Percentiles rank a stretch among this genome's conserved stretches.
phyloP scores from a whole-genome alignment of 306 rosid genomes.

The Gastrolobium bilobum region DNA sequence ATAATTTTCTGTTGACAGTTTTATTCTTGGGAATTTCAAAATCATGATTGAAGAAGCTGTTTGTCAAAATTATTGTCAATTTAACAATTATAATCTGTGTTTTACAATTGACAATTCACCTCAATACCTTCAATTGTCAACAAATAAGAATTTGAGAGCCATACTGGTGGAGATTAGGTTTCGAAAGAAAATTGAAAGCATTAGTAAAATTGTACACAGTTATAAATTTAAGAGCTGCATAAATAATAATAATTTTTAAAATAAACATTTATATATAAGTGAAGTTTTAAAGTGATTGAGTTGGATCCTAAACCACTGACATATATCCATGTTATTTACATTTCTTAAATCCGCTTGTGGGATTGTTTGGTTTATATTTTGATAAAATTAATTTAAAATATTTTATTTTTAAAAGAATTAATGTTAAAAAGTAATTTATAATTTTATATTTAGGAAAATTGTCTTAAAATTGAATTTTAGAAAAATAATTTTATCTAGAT shows the following conservation, averaged over 20 bases:
- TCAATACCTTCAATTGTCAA: slow-evolving; percentile 20
- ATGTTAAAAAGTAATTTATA: too few relatives aligned
- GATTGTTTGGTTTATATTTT: too few relatives aligned
- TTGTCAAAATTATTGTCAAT: not conserved
- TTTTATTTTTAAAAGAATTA: too few relatives aligned
- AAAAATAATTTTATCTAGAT: too few relatives aligned
- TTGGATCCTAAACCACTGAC: not conserved
- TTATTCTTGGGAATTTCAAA: not conserved
- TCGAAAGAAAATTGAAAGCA: not conserved
- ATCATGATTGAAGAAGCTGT: not conserved
- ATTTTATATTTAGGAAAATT: too few relatives aligned
- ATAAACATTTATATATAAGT: too few relatives aligned
- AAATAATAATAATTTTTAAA: too few relatives aligned
- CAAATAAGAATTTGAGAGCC: slow-evolving; percentile 6
- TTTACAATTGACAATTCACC: slow-evolving; percentile 22
- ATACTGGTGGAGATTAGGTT: not conserved
- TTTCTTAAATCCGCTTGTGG: too few relatives aligned
- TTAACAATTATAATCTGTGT: not conserved
- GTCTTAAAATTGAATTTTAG: too few relatives aligned
- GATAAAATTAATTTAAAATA: too few relatives aligned
- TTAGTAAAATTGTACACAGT: not conserved
- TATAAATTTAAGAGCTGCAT: not conserved
- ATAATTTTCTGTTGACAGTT: not conserved
- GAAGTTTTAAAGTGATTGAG: too few relatives aligned
- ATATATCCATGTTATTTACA: not conserved